A percentile compares a stretch with the other conserved stretches of the same genome.
phyloP scores from a whole-genome alignment of 1,139 yeast genomes.

The Scheffersomyces stambukii region DNA sequence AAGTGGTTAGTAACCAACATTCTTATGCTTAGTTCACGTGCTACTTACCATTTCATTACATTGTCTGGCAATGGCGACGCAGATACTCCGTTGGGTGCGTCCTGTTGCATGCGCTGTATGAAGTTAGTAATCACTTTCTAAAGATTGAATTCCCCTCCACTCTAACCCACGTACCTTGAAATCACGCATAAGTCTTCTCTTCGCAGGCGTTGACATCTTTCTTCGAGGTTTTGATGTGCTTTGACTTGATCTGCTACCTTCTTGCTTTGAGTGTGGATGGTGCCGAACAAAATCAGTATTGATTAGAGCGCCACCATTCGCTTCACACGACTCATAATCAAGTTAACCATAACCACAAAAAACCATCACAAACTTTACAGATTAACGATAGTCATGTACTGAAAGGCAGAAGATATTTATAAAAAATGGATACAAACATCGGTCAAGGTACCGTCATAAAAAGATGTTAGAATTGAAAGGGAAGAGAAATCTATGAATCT shows the following conservation, averaged over 20 bases:
- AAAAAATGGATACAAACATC: too few relatives aligned
- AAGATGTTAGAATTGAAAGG: not conserved
- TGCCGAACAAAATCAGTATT: too few relatives aligned
- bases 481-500: not conserved
- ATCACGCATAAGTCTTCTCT: slow-evolving; percentile 98
- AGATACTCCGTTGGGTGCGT: slow-evolving; percentile 96
- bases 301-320: too few relatives aligned
- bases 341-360: not conserved
- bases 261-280: not conserved
- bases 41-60: slow-evolving; percentile 91
- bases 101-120: slow-evolving; percentile 93
- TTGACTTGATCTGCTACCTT: not conserved
- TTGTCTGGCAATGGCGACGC: slow-evolving; percentile 97
- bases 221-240: slow-evolving; percentile 1
- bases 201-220: slow-evolving; percentile 94
- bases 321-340: too few relatives aligned
- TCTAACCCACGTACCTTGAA: slow-evolving; percentile 60
- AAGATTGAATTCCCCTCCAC: too few relatives aligned
- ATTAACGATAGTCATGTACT: not conserved
- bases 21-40: too few relatives aligned
- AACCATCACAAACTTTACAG: not conserved
- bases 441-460: too few relatives aligned
- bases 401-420: not conserved
- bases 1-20: too few relatives aligned
- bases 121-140: too few relatives aligned